These are phyloP conservation scores for Ophiognomonia clavigignenti-juglandacearum DNA, from an alignment of 2,329 filamentous ascomycete genomes.

Conservation along the genomic window DNA sequence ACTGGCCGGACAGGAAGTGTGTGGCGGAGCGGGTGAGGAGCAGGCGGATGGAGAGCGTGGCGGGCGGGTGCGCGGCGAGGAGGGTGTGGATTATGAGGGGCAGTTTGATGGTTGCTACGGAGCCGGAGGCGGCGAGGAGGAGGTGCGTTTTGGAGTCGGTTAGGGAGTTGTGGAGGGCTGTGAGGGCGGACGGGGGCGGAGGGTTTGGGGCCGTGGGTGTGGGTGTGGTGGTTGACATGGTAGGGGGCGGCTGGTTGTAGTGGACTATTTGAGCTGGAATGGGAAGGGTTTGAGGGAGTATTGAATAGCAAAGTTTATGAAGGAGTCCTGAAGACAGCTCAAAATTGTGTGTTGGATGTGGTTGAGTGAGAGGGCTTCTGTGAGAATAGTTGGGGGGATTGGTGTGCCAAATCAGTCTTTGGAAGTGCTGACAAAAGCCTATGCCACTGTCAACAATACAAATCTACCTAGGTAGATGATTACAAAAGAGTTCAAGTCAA, in stretches of 20 bases:
- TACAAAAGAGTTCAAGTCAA: too few species aligned
- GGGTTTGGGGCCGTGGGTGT: background rate
- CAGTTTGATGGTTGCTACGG: conserved; percentile 86
- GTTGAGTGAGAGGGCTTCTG: too few species aligned
- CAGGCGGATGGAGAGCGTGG: conserved; percentile 72
- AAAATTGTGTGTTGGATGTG: too few species aligned
- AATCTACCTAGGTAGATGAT: too few species aligned
- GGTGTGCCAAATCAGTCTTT: too few species aligned
- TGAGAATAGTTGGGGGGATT: too few species aligned
- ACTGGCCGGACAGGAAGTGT: conserved; percentile 73
- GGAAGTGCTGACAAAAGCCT: too few species aligned
- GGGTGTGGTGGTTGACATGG: background rate
- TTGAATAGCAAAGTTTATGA: too few species aligned
- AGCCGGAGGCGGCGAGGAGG: conserved; percentile 26
- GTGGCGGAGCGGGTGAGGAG: conserved; percentile 70
- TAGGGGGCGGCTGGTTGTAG: background rate
- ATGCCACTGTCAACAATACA: too few species aligned
- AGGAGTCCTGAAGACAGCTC: too few species aligned
- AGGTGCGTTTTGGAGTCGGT: conserved; percentile 14
- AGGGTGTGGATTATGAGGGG: conserved; percentile 61
- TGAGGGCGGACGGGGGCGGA: background rate
- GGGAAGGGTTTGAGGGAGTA: too few species aligned
- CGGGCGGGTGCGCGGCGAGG: conserved; percentile 29
- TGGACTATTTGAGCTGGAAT: too few species aligned
- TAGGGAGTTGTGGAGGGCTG: conserved; percentile 5